These are phyloP conservation scores for Byssoonygena ceratinophila DNA, from an alignment of 2,329 filamentous ascomycete genomes.

Conservation along the genomic window DNA sequence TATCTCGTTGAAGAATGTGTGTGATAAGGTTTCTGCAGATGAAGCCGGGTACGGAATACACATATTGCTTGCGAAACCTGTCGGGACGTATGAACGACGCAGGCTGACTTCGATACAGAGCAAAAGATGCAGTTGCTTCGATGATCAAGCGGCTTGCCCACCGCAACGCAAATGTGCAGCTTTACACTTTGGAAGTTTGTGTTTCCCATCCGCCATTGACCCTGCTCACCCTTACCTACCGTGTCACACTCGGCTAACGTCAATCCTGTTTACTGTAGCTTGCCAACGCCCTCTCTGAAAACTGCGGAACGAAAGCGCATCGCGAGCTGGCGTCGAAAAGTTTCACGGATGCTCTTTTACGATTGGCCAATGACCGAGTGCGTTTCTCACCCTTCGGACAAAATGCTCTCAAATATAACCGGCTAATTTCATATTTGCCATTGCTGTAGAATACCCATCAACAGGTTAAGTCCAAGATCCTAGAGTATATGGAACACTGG, in stretches of 20 bases:
- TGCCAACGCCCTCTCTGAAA: slow-evolving; percentile 82
- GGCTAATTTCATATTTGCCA: background rate
- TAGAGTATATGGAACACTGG: slow-evolving; percentile 96
- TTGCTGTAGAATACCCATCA: slow-evolving; percentile 66
- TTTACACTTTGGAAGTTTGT: slow-evolving; percentile 77
- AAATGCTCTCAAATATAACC: background rate
- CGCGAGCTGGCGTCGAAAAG: slow-evolving; percentile 81
- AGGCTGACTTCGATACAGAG: slow-evolving; percentile 28
- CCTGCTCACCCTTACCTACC: no score
- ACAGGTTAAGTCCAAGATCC: slow-evolving; percentile 92
- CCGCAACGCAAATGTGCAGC: slow-evolving; percentile 88
- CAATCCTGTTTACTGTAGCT: slow-evolving; percentile 44
- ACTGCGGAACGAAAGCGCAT: slow-evolving; percentile 78
- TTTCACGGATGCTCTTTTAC: slow-evolving; percentile 85
- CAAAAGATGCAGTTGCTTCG: slow-evolving; percentile 77
- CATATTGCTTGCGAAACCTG: background rate
- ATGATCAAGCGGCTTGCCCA: slow-evolving; percentile 88
- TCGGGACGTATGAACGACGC: background rate
- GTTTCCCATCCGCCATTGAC: background rate
- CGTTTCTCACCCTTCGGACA: slow-evolving; percentile 17
- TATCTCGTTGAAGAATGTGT: slow-evolving; percentile 43
- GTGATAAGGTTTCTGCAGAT: slow-evolving; percentile 46
- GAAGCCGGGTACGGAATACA: slow-evolving; percentile 36
- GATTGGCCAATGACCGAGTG: slow-evolving; percentile 75
- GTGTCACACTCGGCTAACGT: background rate